Conservation (phyloP, 257 asterid species). For the Salvia rosmarinus region DNA sequence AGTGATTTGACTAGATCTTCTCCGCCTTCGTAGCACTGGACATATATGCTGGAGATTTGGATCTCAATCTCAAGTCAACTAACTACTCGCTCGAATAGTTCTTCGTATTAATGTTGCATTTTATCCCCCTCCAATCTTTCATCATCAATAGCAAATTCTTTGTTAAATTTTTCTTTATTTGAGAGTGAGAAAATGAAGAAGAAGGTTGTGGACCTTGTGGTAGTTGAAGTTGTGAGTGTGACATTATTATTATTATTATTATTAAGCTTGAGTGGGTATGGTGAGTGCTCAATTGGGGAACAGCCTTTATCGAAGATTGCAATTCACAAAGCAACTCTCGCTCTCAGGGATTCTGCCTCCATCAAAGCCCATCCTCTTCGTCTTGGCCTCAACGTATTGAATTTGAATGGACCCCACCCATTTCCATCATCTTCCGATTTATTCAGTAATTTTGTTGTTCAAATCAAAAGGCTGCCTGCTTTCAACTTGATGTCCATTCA, state of each 20-base stretch:
- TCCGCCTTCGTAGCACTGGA: too few species aligned
- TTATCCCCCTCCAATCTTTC: too few species aligned
- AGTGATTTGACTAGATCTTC: too few species aligned
- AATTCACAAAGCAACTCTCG: constrained; percentile 52
- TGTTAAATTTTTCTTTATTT: too few species aligned
- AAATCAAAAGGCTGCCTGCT: background rate
- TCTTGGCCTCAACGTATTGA: constrained; percentile 65
- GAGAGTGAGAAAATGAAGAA: too few species aligned
- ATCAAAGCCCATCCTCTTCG: constrained; percentile 62
- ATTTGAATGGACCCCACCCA: background rate
- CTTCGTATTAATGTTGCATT: too few species aligned
- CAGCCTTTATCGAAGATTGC: constrained; percentile 86
- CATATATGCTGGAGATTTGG: too few species aligned
- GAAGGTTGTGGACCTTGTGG: too few species aligned
- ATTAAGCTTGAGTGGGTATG: constrained; percentile 15
- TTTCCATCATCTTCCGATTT: background rate
- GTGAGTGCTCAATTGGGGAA: constrained; percentile 51
- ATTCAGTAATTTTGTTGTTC: background rate
- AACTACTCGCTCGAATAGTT: too few species aligned
- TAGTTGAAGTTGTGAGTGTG: background rate
- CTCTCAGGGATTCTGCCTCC: constrained; percentile 57
- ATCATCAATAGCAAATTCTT: too few species aligned
- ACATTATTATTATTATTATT: background rate
- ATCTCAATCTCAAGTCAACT: too few species aligned
- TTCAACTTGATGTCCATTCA: background rate